Percentiles rank a stretch among this genome's conserved stretches.
Evolutionary conservation across 306 rosid genomes (phyloP).

Genomic region (Ziziphus jujuba): DNA sequence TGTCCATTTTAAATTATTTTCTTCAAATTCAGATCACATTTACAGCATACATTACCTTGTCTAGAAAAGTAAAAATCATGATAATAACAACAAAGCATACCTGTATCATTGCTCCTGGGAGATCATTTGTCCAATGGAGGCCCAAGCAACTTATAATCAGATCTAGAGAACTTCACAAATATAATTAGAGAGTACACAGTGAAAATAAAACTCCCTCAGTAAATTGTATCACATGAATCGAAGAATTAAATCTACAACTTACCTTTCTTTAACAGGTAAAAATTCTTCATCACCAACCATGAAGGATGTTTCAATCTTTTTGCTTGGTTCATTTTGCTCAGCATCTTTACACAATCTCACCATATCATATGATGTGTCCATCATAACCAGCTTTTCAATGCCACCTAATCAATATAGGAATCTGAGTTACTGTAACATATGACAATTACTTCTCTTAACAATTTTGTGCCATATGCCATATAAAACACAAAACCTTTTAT

Average conservation of each 20-base stretch:
- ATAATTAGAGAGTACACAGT: constrained; percentile 17
- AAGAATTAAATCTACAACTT: constrained; percentile 4
- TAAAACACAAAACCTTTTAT: background rate
- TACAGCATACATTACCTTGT: too few relatives aligned
- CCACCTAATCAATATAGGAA: constrained; percentile 45
- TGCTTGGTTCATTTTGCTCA: constrained; percentile 21
- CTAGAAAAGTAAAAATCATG: too few relatives aligned
- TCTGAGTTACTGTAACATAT: background rate
- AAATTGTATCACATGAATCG: constrained; percentile 12
- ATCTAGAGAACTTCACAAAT: constrained; percentile 73
- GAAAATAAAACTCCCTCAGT: background rate
- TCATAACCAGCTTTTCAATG: constrained; percentile 68
- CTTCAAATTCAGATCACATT: too few relatives aligned
- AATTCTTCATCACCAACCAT: constrained; percentile 88
- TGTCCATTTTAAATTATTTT: too few relatives aligned
- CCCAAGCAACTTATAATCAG: constrained; percentile 91
- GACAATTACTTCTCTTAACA: background rate
- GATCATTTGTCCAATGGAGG: constrained; percentile 97
- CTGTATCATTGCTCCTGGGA: constrained; percentile 99
- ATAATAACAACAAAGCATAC: constrained; percentile 30
- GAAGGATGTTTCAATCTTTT: constrained; percentile 54
- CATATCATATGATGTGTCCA: constrained; percentile 91
- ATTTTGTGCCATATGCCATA: background rate
- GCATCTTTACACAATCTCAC: constrained; percentile 58
- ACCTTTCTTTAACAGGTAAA: constrained; percentile 85